phyloP scores from a whole-genome alignment of 169 alveolate genomes.

The Amoebophrya sp. region DNA sequence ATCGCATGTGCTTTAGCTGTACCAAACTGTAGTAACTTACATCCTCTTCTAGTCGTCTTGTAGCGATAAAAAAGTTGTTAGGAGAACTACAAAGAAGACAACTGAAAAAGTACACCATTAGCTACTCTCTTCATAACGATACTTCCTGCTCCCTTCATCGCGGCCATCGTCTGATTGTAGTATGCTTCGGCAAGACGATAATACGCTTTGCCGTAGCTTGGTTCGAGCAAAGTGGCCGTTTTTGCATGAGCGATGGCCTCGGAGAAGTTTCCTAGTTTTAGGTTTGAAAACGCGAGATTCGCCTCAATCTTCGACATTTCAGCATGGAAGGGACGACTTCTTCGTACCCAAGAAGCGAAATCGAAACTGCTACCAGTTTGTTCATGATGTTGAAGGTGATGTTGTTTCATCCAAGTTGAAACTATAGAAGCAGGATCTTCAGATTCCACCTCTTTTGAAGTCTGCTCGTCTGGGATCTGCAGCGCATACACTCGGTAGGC shows the following conservation, averaged over 20 bases:
- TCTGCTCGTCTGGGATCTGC: not conserved
- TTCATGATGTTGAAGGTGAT: not conserved
- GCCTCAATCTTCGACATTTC: not conserved
- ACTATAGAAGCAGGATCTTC: not conserved
- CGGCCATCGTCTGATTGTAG: no score
- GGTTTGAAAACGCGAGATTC: not conserved
- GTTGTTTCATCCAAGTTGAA: not conserved
- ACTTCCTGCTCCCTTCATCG: no score
- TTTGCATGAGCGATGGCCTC: not conserved
- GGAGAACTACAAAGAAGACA: no score
- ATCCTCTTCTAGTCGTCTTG: no score
- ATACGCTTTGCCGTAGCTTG: not conserved
- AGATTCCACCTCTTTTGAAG: not conserved
- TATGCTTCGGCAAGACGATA: not conserved
- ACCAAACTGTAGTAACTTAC: no score
- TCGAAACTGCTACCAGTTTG: not conserved
- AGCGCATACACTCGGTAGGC: not conserved
- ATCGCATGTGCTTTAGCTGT: no score
- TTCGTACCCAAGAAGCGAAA: not conserved
- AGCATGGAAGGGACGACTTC: not conserved
- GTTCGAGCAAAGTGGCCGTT: not conserved
- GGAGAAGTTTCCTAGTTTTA: not conserved
- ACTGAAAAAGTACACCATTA: no score
- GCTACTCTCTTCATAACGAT: no score
- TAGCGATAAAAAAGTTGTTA: no score